A percentile compares a stretch with the other conserved stretches of the same genome.
phyloP scores from a whole-genome alignment of 305 asterid species.

The Solanum hybrid region DNA sequence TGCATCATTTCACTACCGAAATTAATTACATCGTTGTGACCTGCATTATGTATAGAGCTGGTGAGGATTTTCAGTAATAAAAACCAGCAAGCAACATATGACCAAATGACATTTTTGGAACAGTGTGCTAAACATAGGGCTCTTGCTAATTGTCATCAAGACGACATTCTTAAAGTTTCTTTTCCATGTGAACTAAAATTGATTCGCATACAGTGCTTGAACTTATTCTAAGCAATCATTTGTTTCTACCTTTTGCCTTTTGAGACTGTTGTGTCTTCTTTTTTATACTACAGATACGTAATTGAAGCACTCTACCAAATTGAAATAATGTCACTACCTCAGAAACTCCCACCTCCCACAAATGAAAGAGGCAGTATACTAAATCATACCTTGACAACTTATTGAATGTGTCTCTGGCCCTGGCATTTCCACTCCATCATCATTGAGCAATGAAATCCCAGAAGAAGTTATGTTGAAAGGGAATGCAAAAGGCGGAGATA shows the following conservation, averaged over 20 bases:
- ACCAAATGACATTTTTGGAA: background rate
- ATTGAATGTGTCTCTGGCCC: constrained; percentile 64
- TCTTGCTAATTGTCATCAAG: background rate
- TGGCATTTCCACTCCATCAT: constrained; percentile 52
- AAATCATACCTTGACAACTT: constrained; percentile 44
- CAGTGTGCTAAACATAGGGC: background rate
- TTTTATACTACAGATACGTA: background rate
- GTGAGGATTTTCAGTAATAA: background rate
- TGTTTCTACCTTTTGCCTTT: background rate
- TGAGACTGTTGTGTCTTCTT: background rate
- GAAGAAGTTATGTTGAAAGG: constrained; percentile 44
- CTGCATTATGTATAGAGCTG: constrained; percentile 31
- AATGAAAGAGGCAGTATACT: constrained; percentile 4
- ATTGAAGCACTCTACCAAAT: background rate
- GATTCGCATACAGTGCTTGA: background rate
- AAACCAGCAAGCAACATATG: background rate
- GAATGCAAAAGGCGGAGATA: constrained; percentile 62
- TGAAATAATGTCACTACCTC: background rate
- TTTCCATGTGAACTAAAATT: background rate
- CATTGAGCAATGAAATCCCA: constrained; percentile 55
- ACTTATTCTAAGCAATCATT: background rate
- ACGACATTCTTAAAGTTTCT: background rate
- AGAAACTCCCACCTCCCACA: background rate
- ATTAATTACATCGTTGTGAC: constrained; percentile 31
- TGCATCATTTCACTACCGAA: constrained; percentile 12